phyloP scores from a whole-genome alignment of 2,329 filamentous ascomycete genomes.

The Apiospora arundinis region DNA sequence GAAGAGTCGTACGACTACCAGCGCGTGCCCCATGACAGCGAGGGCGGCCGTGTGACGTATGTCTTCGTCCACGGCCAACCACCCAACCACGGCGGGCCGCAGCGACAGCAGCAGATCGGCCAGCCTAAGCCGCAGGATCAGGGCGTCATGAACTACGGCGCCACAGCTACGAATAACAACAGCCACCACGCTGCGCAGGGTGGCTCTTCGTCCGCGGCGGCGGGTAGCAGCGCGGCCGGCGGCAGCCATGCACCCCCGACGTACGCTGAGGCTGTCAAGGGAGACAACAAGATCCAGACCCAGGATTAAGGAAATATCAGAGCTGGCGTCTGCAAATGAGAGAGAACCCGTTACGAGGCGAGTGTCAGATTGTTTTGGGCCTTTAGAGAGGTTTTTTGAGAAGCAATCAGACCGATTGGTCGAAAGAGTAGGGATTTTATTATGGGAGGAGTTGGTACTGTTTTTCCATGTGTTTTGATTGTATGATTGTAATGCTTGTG shows the following conservation, averaged over 20 bases:
- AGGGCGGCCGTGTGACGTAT: constrained; percentile 71
- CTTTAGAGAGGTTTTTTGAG: not conserved
- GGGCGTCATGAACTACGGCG: constrained; percentile 54
- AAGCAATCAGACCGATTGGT: not conserved
- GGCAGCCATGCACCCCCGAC: constrained; percentile 68
- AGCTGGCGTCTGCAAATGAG: not conserved
- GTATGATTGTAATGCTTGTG: not conserved
- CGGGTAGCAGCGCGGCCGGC: constrained; percentile 49
- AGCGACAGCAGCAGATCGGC: constrained; percentile 45
- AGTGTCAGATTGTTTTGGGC: not conserved
- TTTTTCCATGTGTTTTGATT: not conserved
- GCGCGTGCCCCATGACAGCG: constrained; percentile 61
- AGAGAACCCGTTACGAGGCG: not conserved
- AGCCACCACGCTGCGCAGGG: constrained; percentile 30
- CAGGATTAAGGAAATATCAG: constrained; percentile 51
- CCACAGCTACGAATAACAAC: constrained; percentile 41
- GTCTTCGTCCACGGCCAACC: constrained; percentile 70
- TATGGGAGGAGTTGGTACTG: not conserved
- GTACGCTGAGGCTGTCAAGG: constrained; percentile 88
- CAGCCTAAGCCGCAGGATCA: constrained; percentile 39
- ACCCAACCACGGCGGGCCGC: constrained; percentile 38
- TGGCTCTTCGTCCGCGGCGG: constrained; percentile 39
- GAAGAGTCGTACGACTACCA: constrained; percentile 77
- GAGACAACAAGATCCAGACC: constrained; percentile 88
- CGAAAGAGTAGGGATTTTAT: not conserved